A percentile compares a stretch with the other conserved stretches of the same genome.
phyloP scores from a whole-genome alignment of 2,329 filamentous ascomycete genomes.

The Apiospora arundinis region DNA sequence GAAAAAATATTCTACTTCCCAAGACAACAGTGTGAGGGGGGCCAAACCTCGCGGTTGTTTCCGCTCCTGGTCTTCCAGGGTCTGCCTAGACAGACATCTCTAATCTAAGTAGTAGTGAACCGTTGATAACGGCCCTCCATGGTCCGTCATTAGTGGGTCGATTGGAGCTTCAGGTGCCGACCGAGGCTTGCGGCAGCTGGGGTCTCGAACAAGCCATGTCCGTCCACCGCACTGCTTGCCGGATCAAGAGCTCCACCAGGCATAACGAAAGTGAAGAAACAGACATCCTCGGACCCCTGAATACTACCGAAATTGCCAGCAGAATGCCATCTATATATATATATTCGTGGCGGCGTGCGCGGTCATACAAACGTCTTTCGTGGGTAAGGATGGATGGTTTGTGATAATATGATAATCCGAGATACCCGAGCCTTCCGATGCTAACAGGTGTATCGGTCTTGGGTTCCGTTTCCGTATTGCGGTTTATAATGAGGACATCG shows the following conservation, averaged over 20 bases:
- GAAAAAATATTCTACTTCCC: not conserved
- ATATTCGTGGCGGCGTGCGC: not conserved
- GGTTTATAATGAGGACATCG: not conserved
- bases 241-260: not conserved
- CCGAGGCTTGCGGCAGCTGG: slow-evolving; percentile 8
- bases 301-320: not conserved
- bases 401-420: not conserved
- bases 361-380: not conserved
- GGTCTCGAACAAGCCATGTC: slow-evolving; percentile 13
- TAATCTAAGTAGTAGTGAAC: not conserved
- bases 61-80: not conserved
- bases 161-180: not conserved
- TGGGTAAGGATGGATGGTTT: not conserved
- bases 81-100: not conserved
- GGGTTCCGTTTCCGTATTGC: not conserved
- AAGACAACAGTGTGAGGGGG: not conserved
- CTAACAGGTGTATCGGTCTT: not conserved
- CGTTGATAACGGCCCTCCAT: slow-evolving; percentile 15
- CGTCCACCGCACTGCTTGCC: slow-evolving; percentile 3
- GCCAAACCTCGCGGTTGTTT: not conserved
- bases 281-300: not conserved
- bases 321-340: not conserved
- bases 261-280: not conserved
- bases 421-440: not conserved
- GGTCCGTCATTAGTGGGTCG: slow-evolving; percentile 16